Conservation (phyloP, 2,329 filamentous ascomycete genomes). For the Pleomassaria siparia region DNA sequence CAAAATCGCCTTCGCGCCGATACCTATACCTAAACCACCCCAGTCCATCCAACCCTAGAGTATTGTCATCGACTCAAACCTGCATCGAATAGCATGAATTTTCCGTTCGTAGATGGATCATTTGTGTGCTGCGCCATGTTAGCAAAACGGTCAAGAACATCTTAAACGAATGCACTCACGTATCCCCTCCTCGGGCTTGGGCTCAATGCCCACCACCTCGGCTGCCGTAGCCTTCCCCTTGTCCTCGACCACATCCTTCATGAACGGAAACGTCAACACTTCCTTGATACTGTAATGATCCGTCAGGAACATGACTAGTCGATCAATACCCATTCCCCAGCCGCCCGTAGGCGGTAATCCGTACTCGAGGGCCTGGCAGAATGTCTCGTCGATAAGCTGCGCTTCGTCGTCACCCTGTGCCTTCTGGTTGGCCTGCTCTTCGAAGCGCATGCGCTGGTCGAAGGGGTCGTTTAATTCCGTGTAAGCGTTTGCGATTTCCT, state of each 20-base stretch:
- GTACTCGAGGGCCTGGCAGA: slow-evolving; percentile 86
- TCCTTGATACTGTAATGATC: slow-evolving; percentile 96
- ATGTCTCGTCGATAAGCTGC: slow-evolving; percentile 93
- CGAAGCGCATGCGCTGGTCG: slow-evolving; percentile 75
- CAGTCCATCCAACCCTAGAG: background rate
- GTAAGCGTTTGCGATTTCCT: slow-evolving; percentile 81
- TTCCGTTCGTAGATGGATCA: background rate
- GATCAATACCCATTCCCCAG: slow-evolving; percentile 95
- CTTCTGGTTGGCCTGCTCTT: slow-evolving; percentile 96
- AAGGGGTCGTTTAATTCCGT: slow-evolving; percentile 98
- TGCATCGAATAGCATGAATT: too few relatives aligned
- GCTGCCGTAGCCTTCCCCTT: slow-evolving; percentile 54
- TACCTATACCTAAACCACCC: background rate
- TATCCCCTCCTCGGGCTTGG: slow-evolving; percentile 63
- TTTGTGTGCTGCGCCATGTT: background rate
- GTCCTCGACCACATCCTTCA: slow-evolving; percentile 68
- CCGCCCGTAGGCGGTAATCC: slow-evolving; percentile 91
- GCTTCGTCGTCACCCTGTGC: slow-evolving; percentile 96
- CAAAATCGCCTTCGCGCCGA: background rate
- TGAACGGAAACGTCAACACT: slow-evolving; percentile 94
- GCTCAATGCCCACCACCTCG: slow-evolving; percentile 63
- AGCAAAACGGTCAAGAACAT: background rate
- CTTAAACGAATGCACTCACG: slow-evolving; percentile 8
- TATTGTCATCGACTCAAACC: background rate
- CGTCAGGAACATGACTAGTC: slow-evolving; percentile 92